Evolutionary conservation across 2,329 filamentous ascomycete species (phyloP).

Genomic region (Arthroderma sp.): DNA sequence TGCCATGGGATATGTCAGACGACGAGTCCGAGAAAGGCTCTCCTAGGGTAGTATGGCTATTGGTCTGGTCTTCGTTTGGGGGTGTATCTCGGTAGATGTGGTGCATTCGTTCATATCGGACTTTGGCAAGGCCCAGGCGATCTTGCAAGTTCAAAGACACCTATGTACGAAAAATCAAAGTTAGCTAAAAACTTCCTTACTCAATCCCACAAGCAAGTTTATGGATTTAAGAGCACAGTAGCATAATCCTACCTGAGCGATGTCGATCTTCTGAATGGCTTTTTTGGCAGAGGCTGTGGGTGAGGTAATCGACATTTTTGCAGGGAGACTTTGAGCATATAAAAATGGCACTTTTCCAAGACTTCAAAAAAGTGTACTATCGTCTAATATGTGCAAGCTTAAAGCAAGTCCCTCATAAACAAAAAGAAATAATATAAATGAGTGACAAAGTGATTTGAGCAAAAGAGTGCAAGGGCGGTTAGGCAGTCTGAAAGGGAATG

Average conservation of each 20-base stretch:
- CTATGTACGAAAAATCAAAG: constrained; percentile 33
- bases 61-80: constrained; percentile 65
- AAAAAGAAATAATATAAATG: not conserved
- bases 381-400: too few species aligned
- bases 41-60: constrained; percentile 48
- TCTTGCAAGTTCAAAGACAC: constrained; percentile 89
- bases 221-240: not conserved
- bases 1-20: constrained; percentile 59
- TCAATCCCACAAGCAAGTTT: not conserved
- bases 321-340: not conserved
- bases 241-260: constrained; percentile 24
- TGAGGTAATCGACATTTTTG: constrained; percentile 20
- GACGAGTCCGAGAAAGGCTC: constrained; percentile 79
- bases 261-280: constrained; percentile 29
- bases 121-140: constrained; percentile 85
- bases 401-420: not conserved
- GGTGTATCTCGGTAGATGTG: constrained; percentile 66
- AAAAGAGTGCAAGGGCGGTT: not conserved
- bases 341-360: too few species aligned
- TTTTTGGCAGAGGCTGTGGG: constrained; percentile 22
- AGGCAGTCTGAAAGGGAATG: constrained; percentile 5
- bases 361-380: too few species aligned
- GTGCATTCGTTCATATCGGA: constrained; percentile 94
- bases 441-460: constrained; percentile 6
- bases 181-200: not conserved